Base-by-base conservation (phyloP, 768 basidiomycete species). In the Naganishia onofrii region DNA sequence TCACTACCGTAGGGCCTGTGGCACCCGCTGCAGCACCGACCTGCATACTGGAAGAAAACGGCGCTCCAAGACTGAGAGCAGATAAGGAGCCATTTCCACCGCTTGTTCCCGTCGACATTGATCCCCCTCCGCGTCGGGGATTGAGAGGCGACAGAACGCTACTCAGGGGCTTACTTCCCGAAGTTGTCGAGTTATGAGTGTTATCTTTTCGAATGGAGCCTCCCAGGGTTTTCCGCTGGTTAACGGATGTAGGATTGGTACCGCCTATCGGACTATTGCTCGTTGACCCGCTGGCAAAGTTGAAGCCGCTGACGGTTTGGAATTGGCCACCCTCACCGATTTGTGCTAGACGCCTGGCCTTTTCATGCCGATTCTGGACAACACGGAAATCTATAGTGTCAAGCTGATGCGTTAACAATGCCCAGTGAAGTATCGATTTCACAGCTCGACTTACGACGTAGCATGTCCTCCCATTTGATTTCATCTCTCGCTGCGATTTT, bases 401-500 rank as follows among this genome's bases (percentile, higher is more conserved):
- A 51, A 23, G n/a, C 23, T 51, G 48, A 21, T n/a, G 12, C 7
- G 48, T 51, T 51, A n/a, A 4, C 13, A 23, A 26, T 26, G 48
- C 7, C 19, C 15, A 21, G 12, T 7, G 23, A 23, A n/a, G 23
- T 51, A 51, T 21, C 28, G 6, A n/a, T 15, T 1, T 38, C 46
- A 58, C 10, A 28, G 1, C 19, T 15, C 13, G 17, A 75, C 79
- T 72, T 64, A 80, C 79, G 96, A 4, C 86, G 85, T 12, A 98
- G 85, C 0, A 99, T 85, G 71, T 98, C 96, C 77, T 89, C 88
- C 96, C 96, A 99, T 78, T 96, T 97, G 79, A 99, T 96, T 66
- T 96, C 93, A 52, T 91, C 93, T 29, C 90, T 86, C 3, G 85
- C 84, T 34, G 87, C 83, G 0, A 88, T 77, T 79, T 95, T 95